phyloP scores from a whole-genome alignment of 345 rosid species.

The Punica granatum region DNA sequence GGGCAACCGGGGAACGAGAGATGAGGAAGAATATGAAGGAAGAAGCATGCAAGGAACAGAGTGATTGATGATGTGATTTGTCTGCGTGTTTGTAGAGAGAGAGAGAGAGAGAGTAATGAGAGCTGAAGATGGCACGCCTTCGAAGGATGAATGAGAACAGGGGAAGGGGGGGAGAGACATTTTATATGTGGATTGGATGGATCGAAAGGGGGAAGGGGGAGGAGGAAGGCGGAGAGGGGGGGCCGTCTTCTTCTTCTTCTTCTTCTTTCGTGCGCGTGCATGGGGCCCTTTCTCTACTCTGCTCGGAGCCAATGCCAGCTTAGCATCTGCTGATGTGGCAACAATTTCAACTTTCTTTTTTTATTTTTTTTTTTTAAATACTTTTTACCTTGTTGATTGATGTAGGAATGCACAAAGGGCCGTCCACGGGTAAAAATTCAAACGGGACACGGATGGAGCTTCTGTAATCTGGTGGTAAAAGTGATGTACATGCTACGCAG shows the following conservation, averaged over 20 bases:
- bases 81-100: conserved; percentile 7
- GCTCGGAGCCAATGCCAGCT: conserved; percentile 28
- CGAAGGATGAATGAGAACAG: conserved; percentile 18
- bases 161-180: conserved; percentile 16
- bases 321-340: conserved; percentile 6
- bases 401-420: no score
- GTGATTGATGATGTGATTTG: conserved; percentile 9
- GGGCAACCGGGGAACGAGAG: not conserved
- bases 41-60: conserved; percentile 9
- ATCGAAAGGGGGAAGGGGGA: no score
- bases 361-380: no score
- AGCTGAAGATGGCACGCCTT: conserved; percentile 26
- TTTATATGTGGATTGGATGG: conserved; percentile 26
- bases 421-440: no score
- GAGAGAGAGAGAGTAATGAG: conserved; percentile 11
- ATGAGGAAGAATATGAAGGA: conserved; percentile 20
- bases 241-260: not conserved
- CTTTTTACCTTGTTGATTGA: no score
- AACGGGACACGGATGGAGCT: no score
- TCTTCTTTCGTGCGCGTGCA: conserved; percentile 29
- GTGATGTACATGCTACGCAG: no score
- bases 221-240: not conserved
- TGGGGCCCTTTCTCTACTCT: conserved; percentile 10
- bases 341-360: not conserved
- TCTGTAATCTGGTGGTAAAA: no score